Evolutionary conservation across 83 land plant genomes (phyloP).

Genomic region (Picea abies): DNA sequence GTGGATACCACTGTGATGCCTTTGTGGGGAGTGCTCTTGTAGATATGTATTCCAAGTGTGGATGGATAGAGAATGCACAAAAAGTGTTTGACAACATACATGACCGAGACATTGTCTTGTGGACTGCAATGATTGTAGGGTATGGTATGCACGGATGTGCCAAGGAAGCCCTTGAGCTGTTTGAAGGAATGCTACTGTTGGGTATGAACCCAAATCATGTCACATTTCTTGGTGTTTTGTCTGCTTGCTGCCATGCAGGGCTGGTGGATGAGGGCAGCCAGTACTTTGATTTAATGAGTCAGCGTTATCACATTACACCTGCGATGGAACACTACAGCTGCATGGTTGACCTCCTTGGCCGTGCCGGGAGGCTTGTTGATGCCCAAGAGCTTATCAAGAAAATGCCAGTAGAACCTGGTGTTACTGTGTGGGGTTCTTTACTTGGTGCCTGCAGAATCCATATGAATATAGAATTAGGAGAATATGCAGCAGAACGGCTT

Average conservation of each 20-base stretch:
- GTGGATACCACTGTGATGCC: constrained; percentile 21
- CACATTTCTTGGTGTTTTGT: constrained; percentile 19
- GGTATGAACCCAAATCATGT: constrained; percentile 24
- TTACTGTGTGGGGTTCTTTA: constrained; percentile 8
- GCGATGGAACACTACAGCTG: constrained; percentile 3
- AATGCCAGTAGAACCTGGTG: constrained; percentile 12
- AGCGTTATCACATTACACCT: constrained; percentile 8
- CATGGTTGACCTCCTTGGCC: constrained; percentile 13
- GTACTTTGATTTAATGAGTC: constrained; percentile 11
- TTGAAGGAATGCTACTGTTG: constrained; percentile 19
- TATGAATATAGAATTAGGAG: constrained; percentile 8
- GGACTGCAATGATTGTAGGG: constrained; percentile 1
- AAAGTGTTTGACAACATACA: background rate
- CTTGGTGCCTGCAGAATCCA: constrained; percentile 16
- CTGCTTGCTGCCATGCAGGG: constrained; percentile 31
- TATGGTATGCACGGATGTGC: constrained; percentile 22
- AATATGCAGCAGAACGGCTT: background rate
- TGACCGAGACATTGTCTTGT: background rate
- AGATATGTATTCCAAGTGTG: constrained; percentile 25
- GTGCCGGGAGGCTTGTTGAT: constrained; percentile 7
- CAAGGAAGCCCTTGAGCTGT: constrained; percentile 19
- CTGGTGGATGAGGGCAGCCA: constrained; percentile 20
- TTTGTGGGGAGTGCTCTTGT: constrained; percentile 25
- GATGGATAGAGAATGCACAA: background rate
- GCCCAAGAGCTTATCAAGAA: constrained; percentile 3